Base-by-base conservation (phyloP, 768 basidiomycete species). In the Leccinum boreale region DNA sequence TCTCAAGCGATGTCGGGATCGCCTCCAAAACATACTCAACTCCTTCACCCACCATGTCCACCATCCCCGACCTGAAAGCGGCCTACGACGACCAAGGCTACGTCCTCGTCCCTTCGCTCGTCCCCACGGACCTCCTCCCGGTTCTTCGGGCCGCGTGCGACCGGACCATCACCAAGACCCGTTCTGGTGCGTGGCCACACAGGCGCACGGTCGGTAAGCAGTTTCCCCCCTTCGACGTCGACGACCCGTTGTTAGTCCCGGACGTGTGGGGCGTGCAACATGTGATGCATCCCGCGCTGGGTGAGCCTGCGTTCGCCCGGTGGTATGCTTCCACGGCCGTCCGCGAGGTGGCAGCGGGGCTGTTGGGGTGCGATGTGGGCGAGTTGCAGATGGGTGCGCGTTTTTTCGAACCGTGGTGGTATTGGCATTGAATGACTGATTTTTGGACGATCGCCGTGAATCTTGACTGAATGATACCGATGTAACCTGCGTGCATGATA, bases 251-350 rank as follows among this genome's bases (percentile, higher is more conserved):
- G 39, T 42, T 42, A 0, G 71, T 82, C 52, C 80, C 83, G 2
- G 90, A 92, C 70, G 82, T 85, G 0, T 91, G 90, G 89, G 90
- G 90, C 2, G 83, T 90, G 2, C 90, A 91, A 62, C 88, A 91
- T 60, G 69, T 88, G 47, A 91, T 92, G 90, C 89, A 91, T 64
- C 90, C 89, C 1, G 83, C 79, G 31, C 77, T 92, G 1, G 75
- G 70, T 0, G 85, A 89, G 64, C 75, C 79, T 0, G 75, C 65
- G 17, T 91, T 91, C 57, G 79, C 79, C 28, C 73, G 74, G 57
- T 90, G 87, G 86, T 92, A 91, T 63, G 85, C 85, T 12, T 83
- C 81, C 6, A 74, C 78, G 2, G 70, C 65, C 14, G 67, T 92
- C 12, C 65, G 81, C 0, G 66, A 63, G 6, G 78, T 75, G 0